phyloP scores from a whole-genome alignment of 1,284 basidiomycete genomes.

The Exsudoporus floridanus region DNA sequence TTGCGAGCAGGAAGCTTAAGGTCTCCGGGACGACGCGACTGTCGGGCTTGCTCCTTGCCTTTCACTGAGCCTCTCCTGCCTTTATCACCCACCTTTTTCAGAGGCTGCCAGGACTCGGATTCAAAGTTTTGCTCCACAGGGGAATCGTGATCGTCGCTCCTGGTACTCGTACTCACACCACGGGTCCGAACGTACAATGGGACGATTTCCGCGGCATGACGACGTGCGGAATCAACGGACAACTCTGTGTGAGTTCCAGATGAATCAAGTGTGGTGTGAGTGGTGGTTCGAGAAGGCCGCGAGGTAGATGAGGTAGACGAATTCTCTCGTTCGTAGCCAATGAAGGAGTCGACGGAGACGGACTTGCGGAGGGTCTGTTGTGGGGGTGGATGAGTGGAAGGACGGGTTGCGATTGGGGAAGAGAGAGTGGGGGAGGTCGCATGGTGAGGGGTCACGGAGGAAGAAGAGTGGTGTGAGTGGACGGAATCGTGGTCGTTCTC shows the following conservation, averaged over 20 bases:
- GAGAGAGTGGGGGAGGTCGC: conserved; percentile 36
- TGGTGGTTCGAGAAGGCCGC: conserved; percentile 39
- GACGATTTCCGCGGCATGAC: conserved; percentile 34
- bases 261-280: conserved; percentile 21
- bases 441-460: conserved; percentile 37
- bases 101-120: conserved; percentile 29
- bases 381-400: conserved; percentile 19
- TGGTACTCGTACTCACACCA: conserved; percentile 54
- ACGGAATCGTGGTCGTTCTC: conserved; percentile 20
- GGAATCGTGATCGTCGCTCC: conserved; percentile 28
- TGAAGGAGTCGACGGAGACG: conserved; percentile 73
- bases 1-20: conserved; percentile 38
- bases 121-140: conserved; percentile 30
- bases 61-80: conserved; percentile 34
- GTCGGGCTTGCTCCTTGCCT: conserved; percentile 32
- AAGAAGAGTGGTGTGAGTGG: conserved; percentile 11
- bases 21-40: conserved; percentile 36
- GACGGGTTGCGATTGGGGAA: conserved; percentile 21
- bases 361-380: conserved; percentile 59
- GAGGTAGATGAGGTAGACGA: conserved; percentile 33
- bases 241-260: conserved; percentile 22
- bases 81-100: conserved; percentile 36
- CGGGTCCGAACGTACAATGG: conserved; percentile 46
- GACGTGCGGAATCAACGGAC: conserved; percentile 28
- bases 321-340: conserved; percentile 44